Evolutionary conservation across 768 basidiomycete species (phyloP), one percentile per base, ranked within the genome.

Genomic region (Lentinula detonsa): DNA sequence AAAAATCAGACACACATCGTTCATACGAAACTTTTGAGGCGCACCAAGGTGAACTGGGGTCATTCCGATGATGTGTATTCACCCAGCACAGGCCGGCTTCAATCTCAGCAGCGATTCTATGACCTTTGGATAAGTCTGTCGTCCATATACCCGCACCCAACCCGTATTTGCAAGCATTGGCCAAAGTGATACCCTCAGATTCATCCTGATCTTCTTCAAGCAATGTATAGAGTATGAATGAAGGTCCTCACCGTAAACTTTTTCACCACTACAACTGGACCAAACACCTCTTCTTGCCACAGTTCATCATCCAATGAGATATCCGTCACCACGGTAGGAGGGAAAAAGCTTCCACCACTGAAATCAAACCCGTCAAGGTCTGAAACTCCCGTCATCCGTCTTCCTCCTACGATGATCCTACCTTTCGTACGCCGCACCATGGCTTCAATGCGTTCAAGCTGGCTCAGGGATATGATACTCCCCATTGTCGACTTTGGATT

Each of bases 1-100:
- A 48, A 45, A 3, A 23, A 59, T 46, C 34, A 37, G 11, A 35
- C 62, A 48, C 51, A 13, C 43, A 51, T 9, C 15, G 58, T 16
- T 54, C 2, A 61, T 43, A 18, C 40, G 59, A 56, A 66, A 64
- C 34, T 52, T 28, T 28, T 35, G 4, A 11, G 40, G 69, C 81
- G 42, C 68, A 91, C 92, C 93, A 95, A 43, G 93, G 91, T 35
- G 90, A 92, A 64, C 88, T 89, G 7, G 93, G 93, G 68, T 94
- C 91, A 66, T 95, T 94, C 50, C 92, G 82, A 68, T 95, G 93
- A 65, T 93, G 91, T 0, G 89, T 92, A 69, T 95, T 94, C 40
- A 93, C 83, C 93, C 93, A 95, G 49, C 90, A 88, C 34, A 94
- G 68, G 4, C 93, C 93, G 16, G 87, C 77, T 65, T 94, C 80